phyloP scores from a whole-genome alignment of 2,329 filamentous ascomycete genomes.

The Aspergillus persii region DNA sequence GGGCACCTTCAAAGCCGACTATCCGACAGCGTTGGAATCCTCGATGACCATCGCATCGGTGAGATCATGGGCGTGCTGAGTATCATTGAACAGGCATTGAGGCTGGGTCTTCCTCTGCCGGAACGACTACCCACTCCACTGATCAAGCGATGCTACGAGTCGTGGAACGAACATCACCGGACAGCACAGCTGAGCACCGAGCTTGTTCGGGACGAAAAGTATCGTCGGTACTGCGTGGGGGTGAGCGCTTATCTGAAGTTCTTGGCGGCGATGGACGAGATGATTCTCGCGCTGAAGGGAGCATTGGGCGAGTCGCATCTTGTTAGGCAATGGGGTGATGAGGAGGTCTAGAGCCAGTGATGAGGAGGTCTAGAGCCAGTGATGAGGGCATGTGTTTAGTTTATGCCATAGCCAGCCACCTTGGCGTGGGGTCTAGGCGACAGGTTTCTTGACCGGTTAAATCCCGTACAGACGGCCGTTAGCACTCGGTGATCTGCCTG shows the following conservation, averaged over 20 bases:
- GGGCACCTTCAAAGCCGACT: conserved; percentile 2
- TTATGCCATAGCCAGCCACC: too few species aligned
- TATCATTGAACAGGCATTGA: conserved; percentile 3
- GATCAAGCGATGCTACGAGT: conserved; percentile 5
- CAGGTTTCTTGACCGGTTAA: too few species aligned
- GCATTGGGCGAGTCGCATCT: conserved; percentile 6
- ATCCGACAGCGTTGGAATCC: background rate
- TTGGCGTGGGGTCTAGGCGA: too few species aligned
- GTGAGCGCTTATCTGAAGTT: conserved; percentile 5
- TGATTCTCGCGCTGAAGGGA: conserved; percentile 6
- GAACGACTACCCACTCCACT: conserved; percentile 5
- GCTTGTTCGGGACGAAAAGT: conserved; percentile 6
- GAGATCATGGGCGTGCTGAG: conserved; percentile 9
- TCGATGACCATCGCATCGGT: conserved; percentile 1
- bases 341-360: background rate
- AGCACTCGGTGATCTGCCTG: too few species aligned
- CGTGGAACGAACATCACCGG: background rate
- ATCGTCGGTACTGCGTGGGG: conserved; percentile 6
- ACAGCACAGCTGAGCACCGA: background rate
- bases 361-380: background rate
- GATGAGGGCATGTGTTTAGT: background rate
- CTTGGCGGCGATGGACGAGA: conserved; percentile 1
- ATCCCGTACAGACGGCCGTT: too few species aligned
- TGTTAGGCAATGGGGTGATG: background rate
- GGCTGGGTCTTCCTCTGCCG: conserved; percentile 1